Evolutionary conservation across 306 rosid species (phyloP).

Genomic region (Glycine latifolia): DNA sequence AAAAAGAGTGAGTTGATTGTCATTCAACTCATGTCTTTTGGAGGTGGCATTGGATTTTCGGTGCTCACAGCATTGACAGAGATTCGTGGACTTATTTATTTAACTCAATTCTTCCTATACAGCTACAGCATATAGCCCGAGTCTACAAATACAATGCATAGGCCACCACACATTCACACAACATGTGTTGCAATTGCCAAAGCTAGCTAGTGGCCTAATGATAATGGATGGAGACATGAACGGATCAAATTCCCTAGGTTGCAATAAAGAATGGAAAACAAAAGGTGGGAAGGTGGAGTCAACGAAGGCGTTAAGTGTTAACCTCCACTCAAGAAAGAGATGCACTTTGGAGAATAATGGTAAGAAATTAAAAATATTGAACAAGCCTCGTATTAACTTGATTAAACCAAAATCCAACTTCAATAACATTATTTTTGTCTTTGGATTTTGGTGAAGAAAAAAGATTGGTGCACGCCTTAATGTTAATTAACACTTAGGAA

Average conservation of each 20-base stretch:
- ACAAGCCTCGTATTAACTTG: no score
- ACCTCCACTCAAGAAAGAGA: background rate
- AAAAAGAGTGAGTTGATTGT: background rate
- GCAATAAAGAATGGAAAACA: background rate
- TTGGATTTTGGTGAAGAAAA: no score
- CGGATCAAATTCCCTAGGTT: background rate
- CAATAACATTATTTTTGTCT: no score
- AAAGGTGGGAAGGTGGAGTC: slow-evolving; percentile 16
- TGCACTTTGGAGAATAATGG: no score
- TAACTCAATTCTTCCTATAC: background rate
- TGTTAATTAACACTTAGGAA: no score
- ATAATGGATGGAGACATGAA: slow-evolving; percentile 24
- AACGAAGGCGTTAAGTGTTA: slow-evolving; percentile 8
- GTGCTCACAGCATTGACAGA: background rate
- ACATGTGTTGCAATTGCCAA: background rate
- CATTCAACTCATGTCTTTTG: background rate
- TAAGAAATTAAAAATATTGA: no score
- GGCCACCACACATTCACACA: background rate
- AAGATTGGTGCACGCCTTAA: no score
- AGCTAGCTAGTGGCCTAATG: slow-evolving; percentile 10
- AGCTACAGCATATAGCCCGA: background rate
- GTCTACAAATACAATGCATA: background rate
- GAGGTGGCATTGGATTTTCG: background rate
- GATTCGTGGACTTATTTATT: background rate
- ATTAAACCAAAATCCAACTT: no score